These are phyloP conservation scores for Parascedosporium putredinis DNA, from an alignment of 2,329 filamentous ascomycete genomes.

Conservation along the genomic window DNA sequence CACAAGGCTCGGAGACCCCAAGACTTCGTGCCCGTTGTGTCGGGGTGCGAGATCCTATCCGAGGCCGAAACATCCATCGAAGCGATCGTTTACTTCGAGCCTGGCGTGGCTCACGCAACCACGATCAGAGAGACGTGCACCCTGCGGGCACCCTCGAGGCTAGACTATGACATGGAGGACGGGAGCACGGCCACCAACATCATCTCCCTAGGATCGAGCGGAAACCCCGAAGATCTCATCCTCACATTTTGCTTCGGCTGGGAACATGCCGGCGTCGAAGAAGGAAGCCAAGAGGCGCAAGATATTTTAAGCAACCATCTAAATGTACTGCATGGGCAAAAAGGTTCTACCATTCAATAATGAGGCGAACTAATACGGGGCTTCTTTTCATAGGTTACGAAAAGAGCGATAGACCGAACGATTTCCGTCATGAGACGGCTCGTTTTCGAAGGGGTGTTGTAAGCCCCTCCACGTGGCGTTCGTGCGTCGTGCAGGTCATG, in stretches of 20 bases:
- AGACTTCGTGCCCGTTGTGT: constrained; percentile 27
- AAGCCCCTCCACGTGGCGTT: too few relatives aligned
- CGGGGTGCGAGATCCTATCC: constrained; percentile 19
- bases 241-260: constrained; percentile 27
- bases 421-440: neutral
- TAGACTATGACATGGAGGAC: constrained; percentile 25
- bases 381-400: neutral
- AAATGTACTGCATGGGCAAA: constrained; percentile 11
- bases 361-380: neutral
- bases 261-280: constrained; percentile 19
- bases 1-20: constrained; percentile 24
- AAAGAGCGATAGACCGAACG: neutral
- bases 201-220: constrained; percentile 16
- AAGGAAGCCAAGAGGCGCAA: constrained; percentile 17
- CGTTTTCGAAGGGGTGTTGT: neutral
- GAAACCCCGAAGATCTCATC: constrained; percentile 17
- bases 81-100: constrained; percentile 20
- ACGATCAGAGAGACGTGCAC: constrained; percentile 20
- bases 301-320: constrained; percentile 16
- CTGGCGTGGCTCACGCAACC: constrained; percentile 7
- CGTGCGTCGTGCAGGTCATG: too few relatives aligned
- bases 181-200: constrained; percentile 25
- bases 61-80: constrained; percentile 19
- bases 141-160: constrained; percentile 20
- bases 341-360: neutral